Evolutionary conservation across 2,329 filamentous ascomycete species (phyloP).

Genomic region (Colletotrichum sp.): DNA sequence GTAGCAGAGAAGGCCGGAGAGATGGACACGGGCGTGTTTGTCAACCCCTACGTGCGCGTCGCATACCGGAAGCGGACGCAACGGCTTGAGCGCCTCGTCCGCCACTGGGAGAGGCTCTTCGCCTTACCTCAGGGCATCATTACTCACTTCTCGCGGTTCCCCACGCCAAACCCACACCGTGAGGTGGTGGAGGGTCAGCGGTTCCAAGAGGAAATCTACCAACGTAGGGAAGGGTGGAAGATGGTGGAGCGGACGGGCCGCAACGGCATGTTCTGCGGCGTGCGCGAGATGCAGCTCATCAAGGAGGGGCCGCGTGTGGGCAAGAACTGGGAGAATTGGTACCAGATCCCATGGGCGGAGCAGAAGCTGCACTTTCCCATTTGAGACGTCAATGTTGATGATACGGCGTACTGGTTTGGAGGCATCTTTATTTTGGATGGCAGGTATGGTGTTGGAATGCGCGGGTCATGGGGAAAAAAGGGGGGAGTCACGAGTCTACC

Average conservation of each 20-base stretch:
- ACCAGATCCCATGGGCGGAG: slow-evolving; percentile 5
- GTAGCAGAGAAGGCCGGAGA: slow-evolving; percentile 34
- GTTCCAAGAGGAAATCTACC: slow-evolving; percentile 58
- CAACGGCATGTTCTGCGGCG: slow-evolving; percentile 61
- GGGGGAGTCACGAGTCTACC: not conserved
- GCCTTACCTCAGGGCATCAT: slow-evolving; percentile 62
- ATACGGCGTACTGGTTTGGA: not conserved
- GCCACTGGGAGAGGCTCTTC: slow-evolving; percentile 71
- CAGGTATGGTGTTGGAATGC: not conserved
- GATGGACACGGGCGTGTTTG: slow-evolving; percentile 59
- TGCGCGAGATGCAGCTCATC: slow-evolving; percentile 51
- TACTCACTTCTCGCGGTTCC: slow-evolving; percentile 60
- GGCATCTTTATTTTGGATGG: not conserved
- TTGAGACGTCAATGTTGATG: not conserved
- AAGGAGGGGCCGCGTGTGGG: slow-evolving; percentile 14
- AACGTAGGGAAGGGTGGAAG: slow-evolving; percentile 39
- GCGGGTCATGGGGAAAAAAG: not conserved
- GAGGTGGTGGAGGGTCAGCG: slow-evolving; percentile 61
- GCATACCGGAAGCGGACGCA: slow-evolving; percentile 57
- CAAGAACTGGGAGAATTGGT: slow-evolving; percentile 20
- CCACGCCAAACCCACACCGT: slow-evolving; percentile 65
- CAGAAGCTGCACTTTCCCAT: slow-evolving; percentile 14
- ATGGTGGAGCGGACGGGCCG: slow-evolving; percentile 48
- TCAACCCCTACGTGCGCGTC: slow-evolving; percentile 78
- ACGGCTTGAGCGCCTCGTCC: slow-evolving; percentile 42